Evolutionary conservation across 2,329 filamentous ascomycete genomes (phyloP).

Genomic region (Cladobotryum mycophilum): DNA sequence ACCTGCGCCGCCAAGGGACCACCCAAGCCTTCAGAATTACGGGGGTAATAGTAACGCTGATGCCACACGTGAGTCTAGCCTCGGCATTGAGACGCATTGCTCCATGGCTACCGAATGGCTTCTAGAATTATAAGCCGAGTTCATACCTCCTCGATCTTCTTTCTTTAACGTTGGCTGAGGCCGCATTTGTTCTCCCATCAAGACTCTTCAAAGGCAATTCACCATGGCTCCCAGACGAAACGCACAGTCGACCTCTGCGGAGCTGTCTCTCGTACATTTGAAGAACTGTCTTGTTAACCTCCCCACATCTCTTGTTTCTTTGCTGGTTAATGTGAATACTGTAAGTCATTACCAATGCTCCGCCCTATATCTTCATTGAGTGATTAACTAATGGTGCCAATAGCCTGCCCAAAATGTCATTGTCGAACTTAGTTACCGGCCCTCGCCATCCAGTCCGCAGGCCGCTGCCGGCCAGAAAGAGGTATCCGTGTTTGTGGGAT

Average conservation of each 20-base stretch:
- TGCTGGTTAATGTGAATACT: conserved; percentile 84
- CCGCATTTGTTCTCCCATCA: conserved; percentile 3
- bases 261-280: conserved; percentile 78
- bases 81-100: conserved; percentile 21
- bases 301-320: conserved; percentile 72
- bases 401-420: conserved; percentile 93
- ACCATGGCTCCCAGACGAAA: conserved; percentile 47
- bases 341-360: conserved; percentile 44
- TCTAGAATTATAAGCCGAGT: conserved; percentile 2
- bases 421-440: conserved; percentile 74
- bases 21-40: background rate
- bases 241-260: conserved; percentile 63
- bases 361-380: background rate
- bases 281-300: conserved; percentile 96
- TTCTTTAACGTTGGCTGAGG: background rate
- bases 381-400: background rate
- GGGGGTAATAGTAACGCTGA: background rate
- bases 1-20: too few relatives aligned
- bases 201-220: conserved; percentile 5
- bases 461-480: conserved; percentile 43
- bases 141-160: background rate
- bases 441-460: conserved; percentile 41
- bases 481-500: conserved; percentile 79
- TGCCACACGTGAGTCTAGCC: conserved; percentile 29
- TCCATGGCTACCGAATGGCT: conserved; percentile 10